These are phyloP conservation scores for Corymbia citriodora DNA, from an alignment of 441 rosid genomes.

Conservation along the genomic window DNA sequence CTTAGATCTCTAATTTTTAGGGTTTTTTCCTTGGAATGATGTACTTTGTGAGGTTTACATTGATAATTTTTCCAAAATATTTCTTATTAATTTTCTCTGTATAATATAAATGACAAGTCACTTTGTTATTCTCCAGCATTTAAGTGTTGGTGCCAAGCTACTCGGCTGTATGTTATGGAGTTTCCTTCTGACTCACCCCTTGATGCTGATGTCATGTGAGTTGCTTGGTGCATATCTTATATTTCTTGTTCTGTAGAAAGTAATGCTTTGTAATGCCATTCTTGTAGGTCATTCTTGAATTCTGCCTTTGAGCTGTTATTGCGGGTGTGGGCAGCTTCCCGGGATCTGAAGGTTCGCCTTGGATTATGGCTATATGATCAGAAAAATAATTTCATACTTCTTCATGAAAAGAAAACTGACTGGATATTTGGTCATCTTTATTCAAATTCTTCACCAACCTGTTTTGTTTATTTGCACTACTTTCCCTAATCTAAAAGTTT, in stretches of 20 bases:
- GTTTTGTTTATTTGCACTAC: background rate
- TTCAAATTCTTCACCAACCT: background rate
- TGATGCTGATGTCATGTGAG: slow-evolving; percentile 93
- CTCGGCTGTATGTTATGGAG: slow-evolving; percentile 60
- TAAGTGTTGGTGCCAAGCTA: slow-evolving; percentile 98
- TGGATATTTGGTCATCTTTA: background rate
- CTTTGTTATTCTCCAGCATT: slow-evolving; percentile 53
- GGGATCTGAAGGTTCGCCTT: slow-evolving; percentile 73
- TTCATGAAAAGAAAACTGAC: background rate
- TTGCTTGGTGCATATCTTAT: background rate
- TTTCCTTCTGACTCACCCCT: slow-evolving; percentile 57
- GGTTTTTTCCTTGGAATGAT: background rate
- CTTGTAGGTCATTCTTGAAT: slow-evolving; percentile 83
- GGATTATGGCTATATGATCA: background rate
- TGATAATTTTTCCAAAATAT: background rate
- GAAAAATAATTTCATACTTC: background rate
- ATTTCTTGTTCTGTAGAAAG: background rate
- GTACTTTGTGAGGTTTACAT: background rate
- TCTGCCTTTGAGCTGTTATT: slow-evolving; percentile 95
- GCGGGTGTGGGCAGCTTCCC: slow-evolving; percentile 93
- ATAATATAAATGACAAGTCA: background rate
- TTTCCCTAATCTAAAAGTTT: background rate
- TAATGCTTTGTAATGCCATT: slow-evolving; percentile 3
- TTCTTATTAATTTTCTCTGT: background rate
- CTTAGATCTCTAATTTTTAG: background rate